Evolutionary conservation across 257 asterid genomes (phyloP).

Genomic region (Solanum ahanhuiri): DNA sequence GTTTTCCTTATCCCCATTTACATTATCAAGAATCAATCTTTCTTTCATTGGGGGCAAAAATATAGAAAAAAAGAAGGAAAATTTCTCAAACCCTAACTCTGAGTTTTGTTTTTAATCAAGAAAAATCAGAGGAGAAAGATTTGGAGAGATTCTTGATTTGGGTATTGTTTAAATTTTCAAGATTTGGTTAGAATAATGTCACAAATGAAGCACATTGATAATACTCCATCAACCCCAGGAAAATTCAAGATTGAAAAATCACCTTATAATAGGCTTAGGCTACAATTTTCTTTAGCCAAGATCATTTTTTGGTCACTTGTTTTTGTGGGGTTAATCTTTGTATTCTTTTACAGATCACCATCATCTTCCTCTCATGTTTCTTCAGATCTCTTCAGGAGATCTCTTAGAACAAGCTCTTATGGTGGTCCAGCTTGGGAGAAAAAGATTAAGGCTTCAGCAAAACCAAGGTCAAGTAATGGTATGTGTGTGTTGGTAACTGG

Average conservation of each 20-base stretch:
- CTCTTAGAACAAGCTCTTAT: constrained; percentile 61
- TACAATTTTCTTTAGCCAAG: constrained; percentile 64
- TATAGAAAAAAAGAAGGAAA: neutral
- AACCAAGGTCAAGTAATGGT: constrained; percentile 69
- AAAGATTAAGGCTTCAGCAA: constrained; percentile 63
- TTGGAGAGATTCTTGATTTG: constrained; percentile 15
- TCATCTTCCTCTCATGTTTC: constrained; percentile 31
- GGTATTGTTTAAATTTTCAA: constrained; percentile 24
- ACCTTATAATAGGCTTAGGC: constrained; percentile 59
- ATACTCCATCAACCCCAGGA: constrained; percentile 71
- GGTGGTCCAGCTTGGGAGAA: constrained; percentile 56
- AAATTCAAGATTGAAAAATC: constrained; percentile 97
- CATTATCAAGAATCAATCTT: neutral
- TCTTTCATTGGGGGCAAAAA: neutral
- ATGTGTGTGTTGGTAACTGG: constrained; percentile 88
- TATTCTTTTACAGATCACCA: constrained; percentile 73
- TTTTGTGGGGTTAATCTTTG: constrained; percentile 65
- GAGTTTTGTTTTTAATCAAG: neutral
- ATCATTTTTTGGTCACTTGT: constrained; percentile 79
- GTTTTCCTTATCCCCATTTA: neutral
- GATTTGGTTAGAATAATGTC: constrained; percentile 18
- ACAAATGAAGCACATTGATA: constrained; percentile 85
- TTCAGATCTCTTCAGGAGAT: constrained; percentile 79
- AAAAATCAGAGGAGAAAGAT: neutral
- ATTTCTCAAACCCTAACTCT: constrained; percentile 5